Conservation (phyloP, 176 grass and related monocot species). For the Elymus sibiricus region DNA sequence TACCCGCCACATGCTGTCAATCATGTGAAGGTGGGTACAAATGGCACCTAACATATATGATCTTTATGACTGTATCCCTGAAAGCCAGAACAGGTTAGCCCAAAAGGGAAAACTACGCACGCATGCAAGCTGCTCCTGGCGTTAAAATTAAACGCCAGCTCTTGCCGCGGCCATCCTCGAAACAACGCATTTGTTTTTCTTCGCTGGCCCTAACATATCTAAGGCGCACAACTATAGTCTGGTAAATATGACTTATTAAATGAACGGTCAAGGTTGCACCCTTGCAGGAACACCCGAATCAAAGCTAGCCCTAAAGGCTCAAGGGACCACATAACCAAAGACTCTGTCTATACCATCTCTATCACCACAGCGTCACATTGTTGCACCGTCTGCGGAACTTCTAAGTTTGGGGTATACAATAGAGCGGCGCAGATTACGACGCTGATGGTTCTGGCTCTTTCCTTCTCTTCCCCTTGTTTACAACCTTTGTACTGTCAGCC, state of each 20-base stretch:
- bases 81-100: neutral
- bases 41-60: neutral
- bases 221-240: neutral
- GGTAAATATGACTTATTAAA: neutral
- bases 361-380: conserved; percentile 7
- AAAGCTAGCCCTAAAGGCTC: neutral
- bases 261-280: conserved; percentile 28
- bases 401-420: conserved; percentile 35
- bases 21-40: conserved; percentile 27
- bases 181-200: neutral
- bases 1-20: neutral
- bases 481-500: conserved; percentile 38
- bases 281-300: conserved; percentile 17
- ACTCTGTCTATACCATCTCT: conserved; percentile 30
- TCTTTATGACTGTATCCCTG: neutral
- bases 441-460: conserved; percentile 38
- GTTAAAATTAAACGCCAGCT: conserved; percentile 2
- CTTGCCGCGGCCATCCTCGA: conserved; percentile 5
- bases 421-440: conserved; percentile 17
- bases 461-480: conserved; percentile 44
- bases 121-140: conserved; percentile 1
- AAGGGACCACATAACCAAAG: conserved; percentile 19
- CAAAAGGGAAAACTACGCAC: neutral
- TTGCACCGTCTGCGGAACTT: conserved; percentile 25
- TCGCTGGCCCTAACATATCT: conserved; percentile 11